A percentile compares a stretch with the other conserved stretches of the same genome.
These are phyloP conservation scores for Serendipita vermifera DNA, from an alignment of 768 basidiomycete genomes.

Conservation along the genomic window DNA sequence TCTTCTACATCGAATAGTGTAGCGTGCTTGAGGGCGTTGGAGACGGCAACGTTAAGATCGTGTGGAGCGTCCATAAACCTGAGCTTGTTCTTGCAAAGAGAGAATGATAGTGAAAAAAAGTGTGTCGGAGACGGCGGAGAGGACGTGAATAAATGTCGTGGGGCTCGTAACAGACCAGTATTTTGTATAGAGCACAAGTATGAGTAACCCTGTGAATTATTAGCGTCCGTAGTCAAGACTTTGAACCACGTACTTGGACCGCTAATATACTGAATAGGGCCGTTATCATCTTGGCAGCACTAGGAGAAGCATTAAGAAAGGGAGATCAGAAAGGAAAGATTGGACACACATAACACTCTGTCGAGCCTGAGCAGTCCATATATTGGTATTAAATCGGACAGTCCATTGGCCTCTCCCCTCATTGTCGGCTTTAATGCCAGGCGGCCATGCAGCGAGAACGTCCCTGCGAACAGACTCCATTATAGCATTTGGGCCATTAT, in stretches of 20 bases:
- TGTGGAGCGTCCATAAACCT: background rate
- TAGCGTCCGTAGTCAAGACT: background rate
- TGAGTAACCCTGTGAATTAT: background rate
- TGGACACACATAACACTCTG: background rate
- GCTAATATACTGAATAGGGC: background rate
- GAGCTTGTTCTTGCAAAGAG: background rate
- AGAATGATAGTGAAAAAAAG: background rate
- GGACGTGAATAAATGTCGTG: slow-evolving; percentile 4
- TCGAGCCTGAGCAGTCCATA: background rate
- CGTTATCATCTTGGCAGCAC: background rate
- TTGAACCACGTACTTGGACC: background rate
- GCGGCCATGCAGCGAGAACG: background rate
- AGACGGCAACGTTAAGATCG: slow-evolving; percentile 1
- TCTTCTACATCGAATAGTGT: slow-evolving; percentile 5
- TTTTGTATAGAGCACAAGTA: slow-evolving; percentile 3
- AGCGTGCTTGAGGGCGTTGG: slow-evolving; percentile 2
- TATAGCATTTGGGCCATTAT: background rate
- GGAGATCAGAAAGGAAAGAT: no score
- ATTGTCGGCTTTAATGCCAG: background rate
- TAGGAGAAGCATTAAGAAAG: no score
- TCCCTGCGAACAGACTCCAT: background rate
- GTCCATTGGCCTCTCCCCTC: background rate
- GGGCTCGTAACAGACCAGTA: background rate
- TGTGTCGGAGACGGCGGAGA: background rate
- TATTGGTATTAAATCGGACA: background rate